These are phyloP conservation scores for Diospyros lotus DNA, from an alignment of 148 eudicot genomes.

Conservation along the genomic window DNA sequence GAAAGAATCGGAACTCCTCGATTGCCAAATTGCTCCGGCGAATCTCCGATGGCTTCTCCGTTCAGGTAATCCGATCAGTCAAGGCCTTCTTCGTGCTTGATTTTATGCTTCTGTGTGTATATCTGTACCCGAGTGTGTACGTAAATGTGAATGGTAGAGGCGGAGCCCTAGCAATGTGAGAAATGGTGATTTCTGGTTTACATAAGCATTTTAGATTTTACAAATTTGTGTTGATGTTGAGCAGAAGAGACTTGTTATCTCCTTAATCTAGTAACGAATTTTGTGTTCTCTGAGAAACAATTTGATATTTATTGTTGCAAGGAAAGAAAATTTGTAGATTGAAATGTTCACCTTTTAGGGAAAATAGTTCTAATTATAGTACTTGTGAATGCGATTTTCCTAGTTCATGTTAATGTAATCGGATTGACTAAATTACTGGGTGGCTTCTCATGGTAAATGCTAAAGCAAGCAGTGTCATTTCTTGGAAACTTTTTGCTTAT, in stretches of 20 bases:
- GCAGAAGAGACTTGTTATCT: background rate
- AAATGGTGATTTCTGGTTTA: background rate
- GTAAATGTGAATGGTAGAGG: background rate
- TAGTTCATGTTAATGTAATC: no score
- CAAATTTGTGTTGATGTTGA: background rate
- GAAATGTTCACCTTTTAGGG: background rate
- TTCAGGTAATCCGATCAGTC: conserved; percentile 2
- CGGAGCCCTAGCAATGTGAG: background rate
- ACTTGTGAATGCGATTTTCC: no score
- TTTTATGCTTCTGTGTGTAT: background rate
- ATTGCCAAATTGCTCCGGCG: conserved; percentile 3
- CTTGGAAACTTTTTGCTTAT: no score
- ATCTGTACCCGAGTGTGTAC: background rate
- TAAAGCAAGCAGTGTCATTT: no score
- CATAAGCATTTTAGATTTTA: background rate
- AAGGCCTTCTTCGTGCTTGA: background rate
- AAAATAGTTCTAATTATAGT: no score
- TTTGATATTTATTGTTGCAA: background rate
- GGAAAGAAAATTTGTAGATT: background rate
- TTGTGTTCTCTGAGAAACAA: background rate
- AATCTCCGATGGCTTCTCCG: conserved; percentile 10
- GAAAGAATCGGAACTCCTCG: no score
- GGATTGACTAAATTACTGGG: no score
- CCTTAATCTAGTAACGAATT: background rate
- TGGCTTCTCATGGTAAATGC: no score